Percentiles rank a stretch among this genome's conserved stretches.
Evolutionary conservation across 2,329 filamentous ascomycete genomes (phyloP).

Genomic region (Cladosporium velox): DNA sequence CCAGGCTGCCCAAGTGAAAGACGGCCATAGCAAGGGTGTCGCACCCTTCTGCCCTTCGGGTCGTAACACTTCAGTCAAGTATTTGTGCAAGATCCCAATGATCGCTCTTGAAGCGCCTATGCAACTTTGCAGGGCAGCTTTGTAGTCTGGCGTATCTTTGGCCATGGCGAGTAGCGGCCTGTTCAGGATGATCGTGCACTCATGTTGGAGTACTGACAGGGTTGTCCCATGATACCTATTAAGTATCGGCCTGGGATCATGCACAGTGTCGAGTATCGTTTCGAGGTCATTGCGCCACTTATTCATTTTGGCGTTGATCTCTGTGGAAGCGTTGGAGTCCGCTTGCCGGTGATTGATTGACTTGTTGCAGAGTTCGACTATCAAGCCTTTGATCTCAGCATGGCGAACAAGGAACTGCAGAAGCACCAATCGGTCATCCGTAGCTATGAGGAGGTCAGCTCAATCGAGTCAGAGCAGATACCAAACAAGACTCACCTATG

Average conservation of each 20-base stretch:
- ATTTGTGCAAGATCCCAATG: slow-evolving; percentile 41
- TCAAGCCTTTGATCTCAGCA: slow-evolving; percentile 52
- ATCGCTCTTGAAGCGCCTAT: slow-evolving; percentile 54
- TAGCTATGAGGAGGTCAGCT: neutral
- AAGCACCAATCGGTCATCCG: slow-evolving; percentile 12
- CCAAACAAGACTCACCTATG: neutral
- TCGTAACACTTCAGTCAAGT: slow-evolving; percentile 23
- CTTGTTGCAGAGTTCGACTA: slow-evolving; percentile 57
- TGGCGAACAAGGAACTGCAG: slow-evolving; percentile 47
- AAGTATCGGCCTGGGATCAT: slow-evolving; percentile 7
- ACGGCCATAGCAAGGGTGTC: slow-evolving; percentile 49
- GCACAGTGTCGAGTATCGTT: slow-evolving; percentile 39
- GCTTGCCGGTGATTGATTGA: slow-evolving; percentile 48
- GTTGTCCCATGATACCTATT: slow-evolving; percentile 45
- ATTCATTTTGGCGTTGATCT: slow-evolving; percentile 52
- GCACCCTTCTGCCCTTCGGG: neutral
- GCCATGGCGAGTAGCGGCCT: slow-evolving; percentile 53
- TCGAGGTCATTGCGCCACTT: slow-evolving; percentile 59
- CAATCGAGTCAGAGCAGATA: neutral
- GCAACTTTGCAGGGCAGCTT: slow-evolving; percentile 54
- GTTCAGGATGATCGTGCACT: slow-evolving; percentile 55
- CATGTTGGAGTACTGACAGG: slow-evolving; percentile 50
- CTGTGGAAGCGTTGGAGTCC: slow-evolving; percentile 42
- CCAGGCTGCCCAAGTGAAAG: slow-evolving; percentile 57
- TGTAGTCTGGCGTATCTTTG: slow-evolving; percentile 47